Percentiles rank a stretch among this genome's conserved stretches.
Conservation (phyloP, 768 basidiomycete genomes). For the Naematelia encephala region DNA sequence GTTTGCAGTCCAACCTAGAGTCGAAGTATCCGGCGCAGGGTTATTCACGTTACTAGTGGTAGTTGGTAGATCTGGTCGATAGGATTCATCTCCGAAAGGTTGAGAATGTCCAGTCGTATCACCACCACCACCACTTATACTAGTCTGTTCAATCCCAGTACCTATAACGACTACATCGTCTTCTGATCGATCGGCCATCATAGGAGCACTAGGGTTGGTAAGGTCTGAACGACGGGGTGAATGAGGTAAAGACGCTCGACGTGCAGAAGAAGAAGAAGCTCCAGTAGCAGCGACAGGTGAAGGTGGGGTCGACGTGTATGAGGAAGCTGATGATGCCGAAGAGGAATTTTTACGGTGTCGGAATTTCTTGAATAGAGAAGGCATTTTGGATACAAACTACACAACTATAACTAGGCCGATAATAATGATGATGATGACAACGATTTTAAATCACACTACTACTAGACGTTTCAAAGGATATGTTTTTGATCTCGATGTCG, state of each 20-base stretch:
- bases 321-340: constrained; percentile 12
- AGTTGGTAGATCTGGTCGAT: constrained; percentile 28
- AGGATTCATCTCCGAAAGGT: constrained; percentile 20
- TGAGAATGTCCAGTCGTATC: constrained; percentile 12
- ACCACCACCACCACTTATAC: neutral
- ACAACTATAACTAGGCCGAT: no score
- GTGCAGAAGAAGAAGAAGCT: neutral
- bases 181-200: neutral
- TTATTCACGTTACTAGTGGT: constrained; percentile 28
- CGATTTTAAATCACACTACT: no score
- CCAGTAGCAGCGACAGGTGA: neutral
- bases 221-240: neutral
- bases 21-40: constrained; percentile 11
- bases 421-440: no score
- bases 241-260: constrained; percentile 1
- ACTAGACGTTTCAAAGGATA: no score
- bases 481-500: no score
- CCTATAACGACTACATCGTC: constrained; percentile 5
- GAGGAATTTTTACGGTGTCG: constrained; percentile 18
- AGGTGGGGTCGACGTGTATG: neutral
- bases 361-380: constrained; percentile 21
- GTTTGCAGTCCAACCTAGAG: neutral
- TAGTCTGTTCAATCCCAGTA: constrained; percentile 2
- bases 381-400: constrained; percentile 12
- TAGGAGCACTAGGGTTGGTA: neutral